Base-by-base conservation (phyloP, 2,329 filamentous ascomycete genomes). In the Colletotrichum agaves region DNA sequence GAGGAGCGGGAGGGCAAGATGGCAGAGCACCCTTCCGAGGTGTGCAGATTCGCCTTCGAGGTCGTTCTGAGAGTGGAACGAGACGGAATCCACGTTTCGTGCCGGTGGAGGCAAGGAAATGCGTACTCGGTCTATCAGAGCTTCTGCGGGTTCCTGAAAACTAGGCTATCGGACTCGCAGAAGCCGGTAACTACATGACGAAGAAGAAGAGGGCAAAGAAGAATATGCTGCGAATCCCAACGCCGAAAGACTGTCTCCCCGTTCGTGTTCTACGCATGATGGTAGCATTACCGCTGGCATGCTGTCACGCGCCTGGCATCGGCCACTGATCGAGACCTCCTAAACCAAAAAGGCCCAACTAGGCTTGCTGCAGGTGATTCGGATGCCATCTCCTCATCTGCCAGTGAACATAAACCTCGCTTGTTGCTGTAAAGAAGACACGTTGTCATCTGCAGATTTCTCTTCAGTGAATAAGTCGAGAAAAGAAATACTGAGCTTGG, bases 81-180 rank as follows among this genome's bases (percentile, higher is more conserved):
- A 57, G 73, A 75, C 2, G 75, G 78, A 17, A 80, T 90, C 0
- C 78, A 75, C 2, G 79, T 91, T 4, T 72, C 78, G 4, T 82
- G 91, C 61, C 84, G 92, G 35, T 97, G 93, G 94, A 75, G 93
- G 1, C 89, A 93, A 73, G 95, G 96, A 0, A 82, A 84, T 5
- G 92, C 97, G 71, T 82, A 86, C 17, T 84, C 90, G 0, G 75
- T 96, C 0, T 97, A 95, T 78, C 92, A 97, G 79, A 98, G 94
- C 75, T 93, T 99, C 70, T 91, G 90, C 68, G 94, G 93, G 0
- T 93, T 94, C 82, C 71, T 97, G 49, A 92, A 89, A 77, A 71
- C 67, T 11, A 49, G 46, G 5, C 1, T 70, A 31, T 41, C 52
- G 37, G n/a, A 33, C 10, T 15, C 17, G 19, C 13, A 21, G 1